These are phyloP conservation scores for Taphrina pruni DNA, from an alignment of 1,139 yeast genomes.

Conservation along the genomic window DNA sequence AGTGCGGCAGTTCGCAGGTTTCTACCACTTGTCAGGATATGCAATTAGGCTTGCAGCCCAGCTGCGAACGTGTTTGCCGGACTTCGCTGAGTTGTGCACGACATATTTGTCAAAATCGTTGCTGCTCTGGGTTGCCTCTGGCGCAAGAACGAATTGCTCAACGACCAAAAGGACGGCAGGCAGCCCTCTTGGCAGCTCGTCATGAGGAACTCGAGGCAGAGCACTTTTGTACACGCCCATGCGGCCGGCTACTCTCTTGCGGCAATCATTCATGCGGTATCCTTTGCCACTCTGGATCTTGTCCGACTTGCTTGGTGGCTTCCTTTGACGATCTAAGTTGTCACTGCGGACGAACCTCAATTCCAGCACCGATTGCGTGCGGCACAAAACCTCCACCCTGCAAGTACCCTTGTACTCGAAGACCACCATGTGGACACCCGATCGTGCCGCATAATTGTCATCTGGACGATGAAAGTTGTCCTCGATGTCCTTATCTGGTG, in stretches of 20 bases:
- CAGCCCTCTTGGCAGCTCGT: constrained; percentile 45
- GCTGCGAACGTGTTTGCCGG: constrained; percentile 76
- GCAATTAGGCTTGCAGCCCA: constrained; percentile 54
- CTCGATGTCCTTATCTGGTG: constrained; percentile 75
- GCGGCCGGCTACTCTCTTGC: constrained; percentile 71
- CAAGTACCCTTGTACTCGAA: constrained; percentile 68
- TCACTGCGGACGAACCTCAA: constrained; percentile 79
- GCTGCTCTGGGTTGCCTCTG: constrained; percentile 71
- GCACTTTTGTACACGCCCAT: constrained; percentile 76
- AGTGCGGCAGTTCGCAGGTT: constrained; percentile 52
- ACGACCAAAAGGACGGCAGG: constrained; percentile 52
- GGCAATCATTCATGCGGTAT: constrained; percentile 75
- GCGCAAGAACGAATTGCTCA: constrained; percentile 67
- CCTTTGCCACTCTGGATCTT: constrained; percentile 82
- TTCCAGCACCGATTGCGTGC: constrained; percentile 88
- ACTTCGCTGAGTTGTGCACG: constrained; percentile 79
- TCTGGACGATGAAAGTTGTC: constrained; percentile 66
- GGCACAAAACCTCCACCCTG: constrained; percentile 77
- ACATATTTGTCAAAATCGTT: constrained; percentile 71
- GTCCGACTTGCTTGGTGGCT: constrained; percentile 84
- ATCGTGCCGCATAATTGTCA: constrained; percentile 80
- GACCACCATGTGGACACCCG: constrained; percentile 74
- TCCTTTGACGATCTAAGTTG: constrained; percentile 81
- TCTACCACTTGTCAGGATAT: constrained; percentile 42
- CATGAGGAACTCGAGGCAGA: constrained; percentile 68